Conservation (phyloP, 2,329 filamentous ascomycete species). For the Ceratocystis cacaofunesta region DNA sequence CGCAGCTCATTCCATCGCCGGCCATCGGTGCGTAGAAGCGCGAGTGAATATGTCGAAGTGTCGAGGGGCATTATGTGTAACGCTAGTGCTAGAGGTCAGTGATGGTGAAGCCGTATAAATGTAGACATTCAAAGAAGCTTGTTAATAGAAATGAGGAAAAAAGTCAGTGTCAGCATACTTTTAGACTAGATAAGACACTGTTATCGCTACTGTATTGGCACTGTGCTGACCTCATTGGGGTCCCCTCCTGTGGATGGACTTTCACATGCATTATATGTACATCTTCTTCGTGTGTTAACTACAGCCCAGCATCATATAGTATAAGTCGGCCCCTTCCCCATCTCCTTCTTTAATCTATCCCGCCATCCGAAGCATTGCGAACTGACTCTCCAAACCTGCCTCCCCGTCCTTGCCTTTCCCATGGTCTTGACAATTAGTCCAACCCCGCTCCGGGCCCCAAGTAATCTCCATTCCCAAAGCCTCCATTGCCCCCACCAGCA, state of each 20-base stretch:
- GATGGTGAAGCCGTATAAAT: background rate
- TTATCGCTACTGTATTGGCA: background rate
- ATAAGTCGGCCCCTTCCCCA: too few species aligned
- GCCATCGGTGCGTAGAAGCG: conserved; percentile 66
- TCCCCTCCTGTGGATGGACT: too few species aligned
- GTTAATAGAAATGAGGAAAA: background rate
- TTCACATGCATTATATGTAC: too few species aligned
- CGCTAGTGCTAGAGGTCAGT: background rate
- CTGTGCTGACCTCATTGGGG: background rate
- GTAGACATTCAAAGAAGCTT: background rate
- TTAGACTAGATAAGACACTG: background rate
- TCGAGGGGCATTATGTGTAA: conserved; percentile 67
- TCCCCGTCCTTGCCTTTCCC: conserved; percentile 10
- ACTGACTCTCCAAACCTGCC: background rate
- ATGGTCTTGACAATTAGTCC: conserved; percentile 39
- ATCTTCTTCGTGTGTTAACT: too few species aligned
- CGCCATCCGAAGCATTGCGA: background rate
- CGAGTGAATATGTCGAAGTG: conserved; percentile 79
- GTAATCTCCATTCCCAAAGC: conserved; percentile 37
- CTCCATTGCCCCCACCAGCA: conserved; percentile 38
- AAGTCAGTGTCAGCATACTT: background rate
- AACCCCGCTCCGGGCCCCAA: conserved; percentile 55
- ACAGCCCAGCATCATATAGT: too few species aligned
- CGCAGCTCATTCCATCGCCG: conserved; percentile 96
- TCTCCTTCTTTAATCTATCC: background rate